These are phyloP conservation scores for Silene noctiflora DNA, from an alignment of 179 eudicot species.

Conservation along the genomic window DNA sequence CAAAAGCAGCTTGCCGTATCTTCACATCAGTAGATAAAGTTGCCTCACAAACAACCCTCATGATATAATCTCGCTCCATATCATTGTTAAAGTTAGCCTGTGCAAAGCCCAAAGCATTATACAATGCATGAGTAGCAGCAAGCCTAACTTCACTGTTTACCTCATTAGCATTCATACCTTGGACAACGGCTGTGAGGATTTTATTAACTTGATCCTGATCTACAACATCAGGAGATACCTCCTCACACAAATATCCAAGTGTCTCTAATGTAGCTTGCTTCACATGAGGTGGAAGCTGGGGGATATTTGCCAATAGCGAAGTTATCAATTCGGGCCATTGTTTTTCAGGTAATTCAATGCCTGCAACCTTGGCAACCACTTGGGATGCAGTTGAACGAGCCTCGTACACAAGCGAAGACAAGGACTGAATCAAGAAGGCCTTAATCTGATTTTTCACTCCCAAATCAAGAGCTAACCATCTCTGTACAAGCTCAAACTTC, in stretches of 20 bases:
- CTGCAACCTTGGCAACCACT: constrained; percentile 94
- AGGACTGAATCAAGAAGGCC: constrained; percentile 75
- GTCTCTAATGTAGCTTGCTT: constrained; percentile 96
- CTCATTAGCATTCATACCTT: constrained; percentile 84
- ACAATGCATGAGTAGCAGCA: constrained; percentile 92
- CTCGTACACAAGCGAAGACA: constrained; percentile 68
- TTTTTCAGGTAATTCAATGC: constrained; percentile 94
- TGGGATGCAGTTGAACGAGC: constrained; percentile 98
- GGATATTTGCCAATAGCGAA: constrained; percentile 66
- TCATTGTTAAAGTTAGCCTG: constrained; percentile 90
- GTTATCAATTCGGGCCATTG: constrained; percentile 91
- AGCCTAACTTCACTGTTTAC: constrained; percentile 76
- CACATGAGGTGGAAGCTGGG: constrained; percentile 84
- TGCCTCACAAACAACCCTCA: constrained; percentile 95
- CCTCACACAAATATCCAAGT: constrained; percentile 92
- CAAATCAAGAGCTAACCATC: constrained; percentile 76
- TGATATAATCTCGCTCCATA: constrained; percentile 93
- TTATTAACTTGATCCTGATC: constrained; percentile 97
- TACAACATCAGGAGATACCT: constrained; percentile 81
- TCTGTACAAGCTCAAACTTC: constrained; percentile 79
- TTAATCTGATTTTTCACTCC: constrained; percentile 76
- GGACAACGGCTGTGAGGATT: constrained; percentile 92
- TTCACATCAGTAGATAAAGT: constrained; percentile 76
- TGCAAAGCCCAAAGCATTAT: constrained; percentile 91
- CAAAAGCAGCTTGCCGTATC: constrained; percentile 93